Percentiles rank a stretch among this genome's conserved stretches.
These are phyloP conservation scores for Hippophae tibetana DNA, from an alignment of 306 rosid species.

Conservation along the genomic window DNA sequence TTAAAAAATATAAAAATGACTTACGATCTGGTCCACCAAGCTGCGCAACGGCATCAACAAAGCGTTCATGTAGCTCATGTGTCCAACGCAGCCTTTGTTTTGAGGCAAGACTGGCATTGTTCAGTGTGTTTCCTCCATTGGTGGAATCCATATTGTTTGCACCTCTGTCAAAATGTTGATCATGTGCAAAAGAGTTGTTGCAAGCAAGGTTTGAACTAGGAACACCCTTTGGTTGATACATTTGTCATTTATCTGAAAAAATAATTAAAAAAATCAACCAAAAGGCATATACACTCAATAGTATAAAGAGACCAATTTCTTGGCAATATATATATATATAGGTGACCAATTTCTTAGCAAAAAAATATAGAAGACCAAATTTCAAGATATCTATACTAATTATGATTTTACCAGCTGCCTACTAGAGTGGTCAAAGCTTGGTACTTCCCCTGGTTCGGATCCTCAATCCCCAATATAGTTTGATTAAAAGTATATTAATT, in stretches of 20 bases:
- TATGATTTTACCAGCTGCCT: no score
- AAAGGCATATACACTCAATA: slow-evolving; percentile 5
- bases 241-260: slow-evolving; percentile 50
- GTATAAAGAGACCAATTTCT: slow-evolving; percentile 7
- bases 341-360: no score
- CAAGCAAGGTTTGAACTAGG: slow-evolving; percentile 40
- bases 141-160: slow-evolving; percentile 55
- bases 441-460: no score
- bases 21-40: slow-evolving; percentile 99
- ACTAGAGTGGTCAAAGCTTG: no score
- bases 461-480: no score
- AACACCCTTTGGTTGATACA: slow-evolving; percentile 53
- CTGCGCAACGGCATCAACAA: slow-evolving; percentile 92
- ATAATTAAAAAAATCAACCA: background rate
- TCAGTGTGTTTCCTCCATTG: slow-evolving; percentile 57
- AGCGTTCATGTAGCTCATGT: slow-evolving; percentile 89
- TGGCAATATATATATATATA: no score
- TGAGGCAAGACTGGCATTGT: slow-evolving; percentile 59
- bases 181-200: slow-evolving; percentile 47
- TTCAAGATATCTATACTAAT: no score
- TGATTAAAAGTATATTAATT: no score
- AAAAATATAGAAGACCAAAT: no score
- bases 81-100: slow-evolving; percentile 95
- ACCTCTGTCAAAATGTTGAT: slow-evolving; percentile 43
- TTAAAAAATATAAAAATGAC: slow-evolving; percentile 20